These are phyloP conservation scores for Candida taoyuanica DNA, from an alignment of 805 yeast species.

Conservation along the genomic window DNA sequence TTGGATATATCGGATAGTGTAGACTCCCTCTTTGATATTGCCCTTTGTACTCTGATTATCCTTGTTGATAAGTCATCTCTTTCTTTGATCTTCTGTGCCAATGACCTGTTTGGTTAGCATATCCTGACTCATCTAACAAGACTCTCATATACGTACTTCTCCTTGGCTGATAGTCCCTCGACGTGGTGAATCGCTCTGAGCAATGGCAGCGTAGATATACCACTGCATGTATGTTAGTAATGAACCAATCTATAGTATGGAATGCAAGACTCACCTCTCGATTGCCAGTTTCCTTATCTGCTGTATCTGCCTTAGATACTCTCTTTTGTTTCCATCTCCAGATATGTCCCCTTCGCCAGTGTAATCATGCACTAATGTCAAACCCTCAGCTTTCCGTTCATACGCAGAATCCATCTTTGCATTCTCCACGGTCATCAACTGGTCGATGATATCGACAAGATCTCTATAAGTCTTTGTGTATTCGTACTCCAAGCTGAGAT, in stretches of 20 bases:
- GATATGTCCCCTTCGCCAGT: constrained; percentile 3
- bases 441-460: constrained; percentile 9
- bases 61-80: neutral
- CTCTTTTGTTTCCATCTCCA: constrained; percentile 7
- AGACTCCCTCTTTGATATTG: neutral
- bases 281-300: constrained; percentile 15
- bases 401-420: neutral
- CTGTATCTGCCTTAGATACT: constrained; percentile 9
- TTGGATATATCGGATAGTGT: neutral
- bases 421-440: constrained; percentile 11
- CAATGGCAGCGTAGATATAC: constrained; percentile 17
- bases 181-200: constrained; percentile 25
- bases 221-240: constrained; percentile 4
- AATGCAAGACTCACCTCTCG: constrained; percentile 15
- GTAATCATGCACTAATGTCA: constrained; percentile 8
- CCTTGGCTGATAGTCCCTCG: constrained; percentile 20
- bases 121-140: constrained; percentile 10
- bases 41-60: neutral
- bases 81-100: neutral
- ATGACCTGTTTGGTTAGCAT: neutral
- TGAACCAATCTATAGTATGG: no score
- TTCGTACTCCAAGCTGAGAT: constrained; percentile 12
- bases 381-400: neutral
- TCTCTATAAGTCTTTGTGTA: constrained; percentile 12
- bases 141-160: constrained; percentile 9